Percentiles rank a stretch among this genome's conserved stretches.
Conservation (phyloP, 805 yeast species). For the Phaffomyces antillensis region DNA sequence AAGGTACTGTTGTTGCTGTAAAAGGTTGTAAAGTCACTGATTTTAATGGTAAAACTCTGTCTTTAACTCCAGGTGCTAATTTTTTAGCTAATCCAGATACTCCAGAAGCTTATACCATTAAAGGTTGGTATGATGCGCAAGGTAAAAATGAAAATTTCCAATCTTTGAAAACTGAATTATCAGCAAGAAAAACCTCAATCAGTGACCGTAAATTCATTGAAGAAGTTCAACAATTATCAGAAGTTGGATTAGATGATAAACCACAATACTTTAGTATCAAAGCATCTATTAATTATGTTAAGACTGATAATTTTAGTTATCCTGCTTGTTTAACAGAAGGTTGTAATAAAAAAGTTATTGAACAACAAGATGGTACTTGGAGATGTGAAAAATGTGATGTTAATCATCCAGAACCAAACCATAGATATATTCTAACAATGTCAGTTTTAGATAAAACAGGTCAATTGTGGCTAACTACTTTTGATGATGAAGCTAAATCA, state of each 20-base stretch:
- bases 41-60: constrained; percentile 78
- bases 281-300: constrained; percentile 66
- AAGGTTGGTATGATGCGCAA: constrained; percentile 90
- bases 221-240: constrained; percentile 51
- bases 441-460: constrained; percentile 78
- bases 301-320: constrained; percentile 73
- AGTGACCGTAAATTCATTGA: constrained; percentile 58
- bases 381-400: constrained; percentile 89
- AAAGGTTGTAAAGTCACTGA: constrained; percentile 88
- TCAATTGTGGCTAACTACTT: constrained; percentile 78
- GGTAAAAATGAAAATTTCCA: constrained; percentile 61
- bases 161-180: constrained; percentile 49
- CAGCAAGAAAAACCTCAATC: constrained; percentile 33
- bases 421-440: constrained; percentile 73
- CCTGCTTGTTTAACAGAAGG: constrained; percentile 78
- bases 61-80: constrained; percentile 73
- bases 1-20: constrained; percentile 82
- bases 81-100: constrained; percentile 79
- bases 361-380: constrained; percentile 71
- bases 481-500: constrained; percentile 75
- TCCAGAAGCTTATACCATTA: constrained; percentile 77
- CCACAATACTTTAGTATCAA: constrained; percentile 74
- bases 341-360: constrained; percentile 81
- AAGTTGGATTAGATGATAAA: constrained; percentile 66
- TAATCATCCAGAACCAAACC: constrained; percentile 58